These are phyloP conservation scores for Fusarium continuum DNA, from an alignment of 2,329 filamentous ascomycete species.

Conservation along the genomic window DNA sequence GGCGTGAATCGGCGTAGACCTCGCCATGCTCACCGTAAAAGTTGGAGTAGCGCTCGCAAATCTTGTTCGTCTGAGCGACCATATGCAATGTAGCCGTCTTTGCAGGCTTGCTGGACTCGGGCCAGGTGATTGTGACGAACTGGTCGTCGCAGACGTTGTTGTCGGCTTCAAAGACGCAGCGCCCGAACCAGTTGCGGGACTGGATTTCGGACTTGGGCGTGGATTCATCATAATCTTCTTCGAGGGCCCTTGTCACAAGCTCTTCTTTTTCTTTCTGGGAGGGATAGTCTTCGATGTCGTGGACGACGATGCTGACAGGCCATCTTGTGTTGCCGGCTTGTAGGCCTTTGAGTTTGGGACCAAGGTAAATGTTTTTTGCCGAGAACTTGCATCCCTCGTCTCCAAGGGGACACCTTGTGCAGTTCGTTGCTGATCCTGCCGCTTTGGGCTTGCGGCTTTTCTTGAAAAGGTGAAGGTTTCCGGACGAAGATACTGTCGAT, in stretches of 20 bases:
- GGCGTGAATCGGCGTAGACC: conserved; percentile 82
- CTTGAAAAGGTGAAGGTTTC: conserved; percentile 81
- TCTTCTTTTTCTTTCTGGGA: conserved; percentile 51
- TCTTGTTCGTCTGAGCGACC: conserved; percentile 87
- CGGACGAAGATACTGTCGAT: conserved; percentile 76
- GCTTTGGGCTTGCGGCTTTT: conserved; percentile 76
- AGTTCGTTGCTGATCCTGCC: conserved; percentile 85
- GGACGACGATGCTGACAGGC: conserved; percentile 90
- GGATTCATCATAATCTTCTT: conserved; percentile 62
- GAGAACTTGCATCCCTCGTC: conserved; percentile 85
- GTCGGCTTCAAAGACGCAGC: conserved; percentile 94
- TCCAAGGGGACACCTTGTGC: conserved; percentile 73
- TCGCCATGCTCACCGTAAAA: conserved; percentile 90
- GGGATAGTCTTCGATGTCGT: conserved; percentile 85
- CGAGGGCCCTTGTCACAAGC: conserved; percentile 55
- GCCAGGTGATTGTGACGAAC: conserved; percentile 87
- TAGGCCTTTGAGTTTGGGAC: conserved; percentile 68
- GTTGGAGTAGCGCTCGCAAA: conserved; percentile 85
- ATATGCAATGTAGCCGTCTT: conserved; percentile 95
- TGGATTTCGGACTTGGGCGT: conserved; percentile 59
- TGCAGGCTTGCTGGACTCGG: conserved; percentile 71
- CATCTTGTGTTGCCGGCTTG: conserved; percentile 74
- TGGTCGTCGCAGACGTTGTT: conserved; percentile 97
- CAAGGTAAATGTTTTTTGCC: conserved; percentile 82
- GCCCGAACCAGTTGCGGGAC: conserved; percentile 79